Evolutionary conservation across 208 protist species (phyloP), one percentile per base, ranked within the genome.

Genomic region (Wallacemonas sp.): DNA sequence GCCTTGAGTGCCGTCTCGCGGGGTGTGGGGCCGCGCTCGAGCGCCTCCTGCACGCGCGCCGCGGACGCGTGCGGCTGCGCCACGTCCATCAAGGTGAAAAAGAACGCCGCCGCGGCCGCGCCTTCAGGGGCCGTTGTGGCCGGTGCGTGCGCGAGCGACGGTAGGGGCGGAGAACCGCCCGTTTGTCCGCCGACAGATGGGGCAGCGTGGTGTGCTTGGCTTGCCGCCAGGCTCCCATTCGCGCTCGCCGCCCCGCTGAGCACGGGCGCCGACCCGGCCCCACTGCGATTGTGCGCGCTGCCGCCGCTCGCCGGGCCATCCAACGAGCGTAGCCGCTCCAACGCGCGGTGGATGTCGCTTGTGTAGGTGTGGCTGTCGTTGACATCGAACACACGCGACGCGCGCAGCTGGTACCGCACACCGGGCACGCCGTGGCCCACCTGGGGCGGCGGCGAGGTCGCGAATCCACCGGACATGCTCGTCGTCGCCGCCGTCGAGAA

Each of bases 1-100:
- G 52, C 59, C 20, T 64, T 32, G 41, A 67, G 49, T 2, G 69
- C 65, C 55, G 44, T 28, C 33, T 62, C 22, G 61, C 36, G 62
- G 61, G 41, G 65, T 41, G 36, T 14, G 10, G 36, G 10, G 14
- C 7, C n/a, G 12, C 44, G 70, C 14, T 32, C 36, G 22, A 61
- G 41, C 61, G 61, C 3, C 57, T 50, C 20, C 18, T 65, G 65
- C 5, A 67, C 45, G 22, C 77, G 64, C 3, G 50, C 55, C 12
- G 74, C 65, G 4, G 54, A 63, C 16, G 74, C 52, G 14, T 10
- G 5, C 4, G 52, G 52, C 8, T 25, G 25, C 52, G 25, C 22
- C 7, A n/a, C 52, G 20, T 59, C 52, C n/a, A 59, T 39, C 29
- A 59, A 29, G 16, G 4, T 14, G 36, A 41, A 41, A 14, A 41